phyloP scores from a whole-genome alignment of 2,329 filamentous ascomycete species.

The Chrysoporthe austroafricana region DNA sequence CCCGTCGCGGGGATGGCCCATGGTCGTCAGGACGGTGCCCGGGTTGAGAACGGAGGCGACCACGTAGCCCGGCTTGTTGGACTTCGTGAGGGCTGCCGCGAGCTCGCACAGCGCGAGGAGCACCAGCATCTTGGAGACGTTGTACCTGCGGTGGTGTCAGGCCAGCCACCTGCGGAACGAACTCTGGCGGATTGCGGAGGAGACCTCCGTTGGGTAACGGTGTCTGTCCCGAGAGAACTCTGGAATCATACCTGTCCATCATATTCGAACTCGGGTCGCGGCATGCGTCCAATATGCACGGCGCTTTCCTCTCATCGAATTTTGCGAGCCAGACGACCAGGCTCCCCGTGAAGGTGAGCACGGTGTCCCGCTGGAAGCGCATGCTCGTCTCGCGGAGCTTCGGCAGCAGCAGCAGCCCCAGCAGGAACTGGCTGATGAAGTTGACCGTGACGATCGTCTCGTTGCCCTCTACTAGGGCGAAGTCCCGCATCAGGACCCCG shows the following conservation, averaged over 20 bases:
- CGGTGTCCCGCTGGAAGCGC: background rate
- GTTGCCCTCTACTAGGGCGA: background rate
- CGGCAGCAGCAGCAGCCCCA: conserved; percentile 38
- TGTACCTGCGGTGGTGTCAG: background rate
- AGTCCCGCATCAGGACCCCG: conserved; percentile 30
- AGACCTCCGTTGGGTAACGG: background rate
- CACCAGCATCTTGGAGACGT: background rate
- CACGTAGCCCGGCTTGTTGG: conserved; percentile 34
- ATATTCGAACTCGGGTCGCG: background rate
- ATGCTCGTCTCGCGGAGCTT: conserved; percentile 35
- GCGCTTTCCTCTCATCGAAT: background rate
- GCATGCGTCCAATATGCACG: background rate
- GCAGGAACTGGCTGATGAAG: conserved; percentile 37
- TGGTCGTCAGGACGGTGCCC: conserved; percentile 35
- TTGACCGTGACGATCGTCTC: conserved; percentile 35
- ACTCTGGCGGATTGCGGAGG: background rate
- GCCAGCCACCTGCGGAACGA: background rate
- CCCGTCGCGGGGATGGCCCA: conserved; percentile 9
- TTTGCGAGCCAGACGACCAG: background rate
- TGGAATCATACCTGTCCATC: background rate
- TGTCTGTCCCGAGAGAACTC: background rate
- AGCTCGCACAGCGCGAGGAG: background rate
- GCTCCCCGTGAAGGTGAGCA: background rate
- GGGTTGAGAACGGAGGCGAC: conserved; percentile 39
- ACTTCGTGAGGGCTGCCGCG: background rate